These are phyloP conservation scores for Primulina huaijiensis DNA, from an alignment of 257 asterid genomes.

Conservation along the genomic window DNA sequence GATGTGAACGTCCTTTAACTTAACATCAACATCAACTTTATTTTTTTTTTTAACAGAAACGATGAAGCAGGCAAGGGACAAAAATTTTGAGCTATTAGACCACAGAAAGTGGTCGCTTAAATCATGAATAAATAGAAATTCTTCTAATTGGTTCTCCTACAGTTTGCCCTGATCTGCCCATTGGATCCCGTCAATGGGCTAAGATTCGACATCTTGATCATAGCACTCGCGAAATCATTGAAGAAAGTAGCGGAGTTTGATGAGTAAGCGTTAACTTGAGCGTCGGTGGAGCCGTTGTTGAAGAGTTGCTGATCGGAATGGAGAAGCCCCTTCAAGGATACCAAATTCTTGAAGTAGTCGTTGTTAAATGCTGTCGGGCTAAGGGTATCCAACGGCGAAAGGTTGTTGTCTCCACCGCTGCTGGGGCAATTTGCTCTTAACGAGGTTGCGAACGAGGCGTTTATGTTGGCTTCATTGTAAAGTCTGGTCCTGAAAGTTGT, in stretches of 20 bases:
- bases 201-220: slow-evolving; percentile 70
- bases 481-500: slow-evolving; percentile 41
- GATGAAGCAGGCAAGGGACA: too few relatives aligned
- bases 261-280: slow-evolving; percentile 50
- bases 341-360: slow-evolving; percentile 46
- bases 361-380: slow-evolving; percentile 46
- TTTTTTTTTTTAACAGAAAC: background rate
- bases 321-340: slow-evolving; percentile 41
- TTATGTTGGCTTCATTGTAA: slow-evolving; percentile 59
- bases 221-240: slow-evolving; percentile 61
- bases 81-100: background rate
- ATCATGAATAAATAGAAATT: background rate
- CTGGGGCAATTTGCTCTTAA: slow-evolving; percentile 42
- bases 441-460: slow-evolving; percentile 41
- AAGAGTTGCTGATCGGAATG: slow-evolving; percentile 70
- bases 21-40: background rate
- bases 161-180: slow-evolving; percentile 64
- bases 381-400: slow-evolving; percentile 38
- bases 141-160: slow-evolving; percentile 46
- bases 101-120: background rate
- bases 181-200: slow-evolving; percentile 60
- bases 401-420: slow-evolving; percentile 42
- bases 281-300: slow-evolving; percentile 58
- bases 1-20: background rate
- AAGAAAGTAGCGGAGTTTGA: slow-evolving; percentile 42